Evolutionary conservation across 306 rosid genomes (phyloP).

Genomic region (Fragaria nilgerrensis): DNA sequence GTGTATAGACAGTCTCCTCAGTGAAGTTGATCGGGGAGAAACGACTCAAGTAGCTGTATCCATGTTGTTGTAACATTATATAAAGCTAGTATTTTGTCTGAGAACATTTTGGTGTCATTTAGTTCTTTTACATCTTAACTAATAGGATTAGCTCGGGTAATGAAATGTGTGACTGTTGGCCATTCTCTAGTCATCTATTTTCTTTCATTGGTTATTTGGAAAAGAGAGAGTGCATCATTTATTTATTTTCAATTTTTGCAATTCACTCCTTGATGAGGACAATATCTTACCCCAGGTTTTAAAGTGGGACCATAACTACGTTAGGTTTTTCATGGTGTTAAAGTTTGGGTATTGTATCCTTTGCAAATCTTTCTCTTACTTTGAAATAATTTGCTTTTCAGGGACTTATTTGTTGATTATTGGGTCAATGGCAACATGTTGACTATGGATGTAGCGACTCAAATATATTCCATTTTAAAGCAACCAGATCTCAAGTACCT

Average conservation of each 20-base stretch:
- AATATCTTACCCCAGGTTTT: not conserved
- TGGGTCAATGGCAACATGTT: constrained; percentile 87
- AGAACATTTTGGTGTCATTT: not conserved
- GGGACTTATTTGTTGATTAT: constrained; percentile 79
- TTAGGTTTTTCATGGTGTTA: constrained; percentile 17
- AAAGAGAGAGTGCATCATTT: not conserved
- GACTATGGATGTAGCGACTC: constrained; percentile 84
- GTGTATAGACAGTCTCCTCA: not conserved
- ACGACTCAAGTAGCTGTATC: not conserved
- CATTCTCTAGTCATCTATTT: not conserved
- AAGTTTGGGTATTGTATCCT: constrained; percentile 8
- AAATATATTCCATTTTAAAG: constrained; percentile 75
- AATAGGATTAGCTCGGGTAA: not conserved
- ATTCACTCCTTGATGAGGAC: not conserved
- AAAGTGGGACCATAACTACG: not conserved
- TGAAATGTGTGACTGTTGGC: not conserved
- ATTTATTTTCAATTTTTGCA: not conserved
- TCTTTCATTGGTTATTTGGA: not conserved
- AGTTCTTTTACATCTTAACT: not conserved
- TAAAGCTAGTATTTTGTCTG: not conserved
- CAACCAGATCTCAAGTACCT: constrained; percentile 81
- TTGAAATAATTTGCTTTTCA: constrained; percentile 28
- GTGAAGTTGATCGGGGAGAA: not conserved
- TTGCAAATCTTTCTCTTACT: constrained; percentile 11
- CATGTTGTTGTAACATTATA: not conserved